Conservation (phyloP, 2,329 filamentous ascomycete species). For the Laburnicola sp. region DNA sequence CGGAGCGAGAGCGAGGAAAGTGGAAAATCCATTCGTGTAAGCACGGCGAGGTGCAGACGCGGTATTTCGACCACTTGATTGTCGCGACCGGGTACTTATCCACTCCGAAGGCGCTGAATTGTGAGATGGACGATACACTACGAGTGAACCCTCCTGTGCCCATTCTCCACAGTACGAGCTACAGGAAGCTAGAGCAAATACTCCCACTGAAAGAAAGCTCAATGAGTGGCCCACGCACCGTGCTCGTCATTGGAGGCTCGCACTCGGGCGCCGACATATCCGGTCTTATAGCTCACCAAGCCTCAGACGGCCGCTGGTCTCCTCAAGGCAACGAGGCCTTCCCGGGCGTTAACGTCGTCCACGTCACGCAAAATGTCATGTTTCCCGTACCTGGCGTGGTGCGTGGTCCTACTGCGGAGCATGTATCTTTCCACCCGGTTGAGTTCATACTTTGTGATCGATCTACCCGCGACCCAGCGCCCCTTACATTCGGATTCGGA, state of each 20-base stretch:
- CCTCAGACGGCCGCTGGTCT: slow-evolving; percentile 64
- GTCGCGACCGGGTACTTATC: slow-evolving; percentile 75
- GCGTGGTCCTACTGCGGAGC: slow-evolving; percentile 17
- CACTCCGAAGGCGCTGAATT: slow-evolving; percentile 52
- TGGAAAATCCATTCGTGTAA: neutral
- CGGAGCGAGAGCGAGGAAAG: slow-evolving; percentile 2
- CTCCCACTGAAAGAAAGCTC: slow-evolving; percentile 14
- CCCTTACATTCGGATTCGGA: slow-evolving; percentile 7
- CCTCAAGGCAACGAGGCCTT: slow-evolving; percentile 34
- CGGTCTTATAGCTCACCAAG: slow-evolving; percentile 66
- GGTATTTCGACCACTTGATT: slow-evolving; percentile 66
- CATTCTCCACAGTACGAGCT: slow-evolving; percentile 69
- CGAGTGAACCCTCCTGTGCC: slow-evolving; percentile 1
- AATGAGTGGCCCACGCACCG: neutral
- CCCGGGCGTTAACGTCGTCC: slow-evolving; percentile 55
- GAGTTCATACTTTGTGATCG: slow-evolving; percentile 36
- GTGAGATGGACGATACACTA: slow-evolving; percentile 3
- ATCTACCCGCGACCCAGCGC: slow-evolving; percentile 27
- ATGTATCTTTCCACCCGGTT: slow-evolving; percentile 8
- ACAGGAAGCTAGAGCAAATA: slow-evolving; percentile 57
- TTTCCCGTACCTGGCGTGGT: slow-evolving; percentile 66
- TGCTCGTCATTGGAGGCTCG: slow-evolving; percentile 73
- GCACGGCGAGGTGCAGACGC: neutral
- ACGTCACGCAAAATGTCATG: slow-evolving; percentile 66
- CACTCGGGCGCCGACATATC: slow-evolving; percentile 78